Percentiles rank a stretch among this genome's conserved stretches.
These are phyloP conservation scores for Candida anglica DNA, from an alignment of 805 yeast species.

Conservation along the genomic window DNA sequence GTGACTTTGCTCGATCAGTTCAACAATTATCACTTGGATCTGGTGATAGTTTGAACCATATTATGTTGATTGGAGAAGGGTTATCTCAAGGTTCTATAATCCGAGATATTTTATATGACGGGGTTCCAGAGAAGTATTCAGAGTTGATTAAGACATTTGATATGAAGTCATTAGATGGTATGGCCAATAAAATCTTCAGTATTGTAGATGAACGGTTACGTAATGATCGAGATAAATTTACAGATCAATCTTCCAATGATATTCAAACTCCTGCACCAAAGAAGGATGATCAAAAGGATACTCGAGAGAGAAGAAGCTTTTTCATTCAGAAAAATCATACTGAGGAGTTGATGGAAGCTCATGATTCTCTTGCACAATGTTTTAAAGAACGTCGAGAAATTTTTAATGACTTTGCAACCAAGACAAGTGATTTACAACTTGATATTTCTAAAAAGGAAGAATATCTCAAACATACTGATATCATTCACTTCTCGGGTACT, in stretches of 20 bases:
- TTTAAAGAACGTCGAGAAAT: conserved; percentile 19
- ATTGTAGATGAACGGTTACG: too few species aligned
- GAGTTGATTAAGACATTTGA: conserved; percentile 11
- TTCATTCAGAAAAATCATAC: conserved; percentile 34
- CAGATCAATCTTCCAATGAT: too few species aligned
- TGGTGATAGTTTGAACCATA: conserved; percentile 28
- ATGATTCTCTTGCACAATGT: conserved; percentile 25
- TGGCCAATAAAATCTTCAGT: conserved; percentile 40
- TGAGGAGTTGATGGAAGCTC: conserved; percentile 25
- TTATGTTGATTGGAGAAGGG: conserved; percentile 29
- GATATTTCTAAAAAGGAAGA: conserved; percentile 22
- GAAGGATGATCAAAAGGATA: conserved; percentile 8
- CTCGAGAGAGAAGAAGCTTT: too few species aligned
- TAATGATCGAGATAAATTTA: too few species aligned
- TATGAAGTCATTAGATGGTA: conserved; percentile 28
- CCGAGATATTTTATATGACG: conserved; percentile 11
- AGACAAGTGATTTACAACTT: conserved; percentile 27
- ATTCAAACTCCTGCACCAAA: background rate
- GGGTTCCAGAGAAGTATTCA: conserved; percentile 10
- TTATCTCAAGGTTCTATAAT: conserved; percentile 20
- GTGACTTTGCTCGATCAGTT: conserved; percentile 58
- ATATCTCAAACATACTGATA: conserved; percentile 21
- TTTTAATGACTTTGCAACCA: conserved; percentile 15
- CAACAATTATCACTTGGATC: conserved; percentile 43
- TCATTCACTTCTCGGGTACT: background rate